Percentiles rank a stretch among this genome's conserved stretches.
Conservation (phyloP, 768 basidiomycete genomes). For the Lactifluus rugatus region DNA sequence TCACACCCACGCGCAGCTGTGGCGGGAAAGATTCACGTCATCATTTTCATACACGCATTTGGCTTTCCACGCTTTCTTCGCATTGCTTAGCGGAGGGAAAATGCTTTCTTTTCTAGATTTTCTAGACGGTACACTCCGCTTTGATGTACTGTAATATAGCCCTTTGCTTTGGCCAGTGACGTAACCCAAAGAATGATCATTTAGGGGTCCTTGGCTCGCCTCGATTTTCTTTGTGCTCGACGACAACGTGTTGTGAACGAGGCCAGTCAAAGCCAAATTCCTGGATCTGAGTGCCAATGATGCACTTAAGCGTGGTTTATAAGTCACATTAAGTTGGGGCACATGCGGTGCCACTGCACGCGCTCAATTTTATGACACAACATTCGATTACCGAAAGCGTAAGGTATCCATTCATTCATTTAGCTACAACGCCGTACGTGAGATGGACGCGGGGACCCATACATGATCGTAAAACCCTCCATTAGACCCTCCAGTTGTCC, state of each 20-base stretch:
- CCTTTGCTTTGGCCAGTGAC: background rate
- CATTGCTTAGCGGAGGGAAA: background rate
- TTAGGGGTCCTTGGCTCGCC: background rate
- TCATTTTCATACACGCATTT: background rate
- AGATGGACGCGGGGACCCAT: constrained; percentile 8
- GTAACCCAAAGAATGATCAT: constrained; percentile 6
- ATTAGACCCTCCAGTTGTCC: background rate
- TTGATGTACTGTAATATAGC: background rate
- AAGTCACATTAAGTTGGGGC: constrained; percentile 9
- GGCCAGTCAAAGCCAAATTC: constrained; percentile 6
- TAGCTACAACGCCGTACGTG: constrained; percentile 6
- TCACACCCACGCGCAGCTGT: background rate
- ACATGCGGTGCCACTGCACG: constrained; percentile 5
- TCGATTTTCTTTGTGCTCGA: background rate
- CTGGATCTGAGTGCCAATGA: background rate
- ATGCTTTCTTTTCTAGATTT: constrained; percentile 5
- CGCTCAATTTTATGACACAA: constrained; percentile 11
- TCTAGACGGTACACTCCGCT: background rate
- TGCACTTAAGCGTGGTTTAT: background rate
- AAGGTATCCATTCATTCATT: constrained; percentile 1
- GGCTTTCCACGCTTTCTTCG: background rate
- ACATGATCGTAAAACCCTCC: constrained; percentile 1
- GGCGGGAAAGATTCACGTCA: constrained; percentile 7
- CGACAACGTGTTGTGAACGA: constrained; percentile 17
- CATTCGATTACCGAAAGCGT: constrained; percentile 7